Evolutionary conservation across 2,329 filamentous ascomycete genomes (phyloP).

Genomic region (Aspergillus nomiae): DNA sequence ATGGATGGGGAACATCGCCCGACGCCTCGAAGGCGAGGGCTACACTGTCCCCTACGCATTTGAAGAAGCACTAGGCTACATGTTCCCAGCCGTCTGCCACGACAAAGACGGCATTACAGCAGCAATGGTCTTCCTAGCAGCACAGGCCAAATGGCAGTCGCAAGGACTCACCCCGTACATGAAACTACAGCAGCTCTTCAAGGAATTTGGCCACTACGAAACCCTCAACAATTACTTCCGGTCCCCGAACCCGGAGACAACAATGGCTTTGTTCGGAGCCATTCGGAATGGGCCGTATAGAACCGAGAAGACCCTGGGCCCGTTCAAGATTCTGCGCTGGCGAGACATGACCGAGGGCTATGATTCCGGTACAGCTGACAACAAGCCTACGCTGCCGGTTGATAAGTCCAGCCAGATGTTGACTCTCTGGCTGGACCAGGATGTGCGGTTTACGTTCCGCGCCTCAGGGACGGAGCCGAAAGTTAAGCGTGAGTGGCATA

Average conservation of each 20-base stretch:
- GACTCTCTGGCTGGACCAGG: slow-evolving; percentile 58
- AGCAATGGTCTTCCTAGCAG: slow-evolving; percentile 60
- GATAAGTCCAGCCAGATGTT: slow-evolving; percentile 65
- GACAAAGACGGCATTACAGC: slow-evolving; percentile 68
- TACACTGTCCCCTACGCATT: slow-evolving; percentile 61
- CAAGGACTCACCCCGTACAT: slow-evolving; percentile 58
- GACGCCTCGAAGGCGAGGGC: slow-evolving; percentile 52
- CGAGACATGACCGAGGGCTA: slow-evolving; percentile 63
- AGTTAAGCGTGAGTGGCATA: slow-evolving; percentile 57
- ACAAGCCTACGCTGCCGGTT: slow-evolving; percentile 57
- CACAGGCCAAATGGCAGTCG: slow-evolving; percentile 52
- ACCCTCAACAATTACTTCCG: slow-evolving; percentile 66
- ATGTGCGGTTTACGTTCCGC: slow-evolving; percentile 60
- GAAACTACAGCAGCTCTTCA: slow-evolving; percentile 60
- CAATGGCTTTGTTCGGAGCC: slow-evolving; percentile 55
- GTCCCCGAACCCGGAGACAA: slow-evolving; percentile 57
- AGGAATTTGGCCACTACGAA: slow-evolving; percentile 62
- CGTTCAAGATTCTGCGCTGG: slow-evolving; percentile 58
- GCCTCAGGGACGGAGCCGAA: slow-evolving; percentile 68
- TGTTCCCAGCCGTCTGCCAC: slow-evolving; percentile 63
- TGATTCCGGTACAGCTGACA: slow-evolving; percentile 57
- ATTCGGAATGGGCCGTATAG: slow-evolving; percentile 52
- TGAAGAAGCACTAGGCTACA: slow-evolving; percentile 68
- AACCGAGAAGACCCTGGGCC: slow-evolving; percentile 51
- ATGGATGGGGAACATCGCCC: slow-evolving; percentile 65